A percentile compares a stretch with the other conserved stretches of the same genome.
phyloP scores from a whole-genome alignment of 2,329 filamentous ascomycete species.

The Alternaria sp. region DNA sequence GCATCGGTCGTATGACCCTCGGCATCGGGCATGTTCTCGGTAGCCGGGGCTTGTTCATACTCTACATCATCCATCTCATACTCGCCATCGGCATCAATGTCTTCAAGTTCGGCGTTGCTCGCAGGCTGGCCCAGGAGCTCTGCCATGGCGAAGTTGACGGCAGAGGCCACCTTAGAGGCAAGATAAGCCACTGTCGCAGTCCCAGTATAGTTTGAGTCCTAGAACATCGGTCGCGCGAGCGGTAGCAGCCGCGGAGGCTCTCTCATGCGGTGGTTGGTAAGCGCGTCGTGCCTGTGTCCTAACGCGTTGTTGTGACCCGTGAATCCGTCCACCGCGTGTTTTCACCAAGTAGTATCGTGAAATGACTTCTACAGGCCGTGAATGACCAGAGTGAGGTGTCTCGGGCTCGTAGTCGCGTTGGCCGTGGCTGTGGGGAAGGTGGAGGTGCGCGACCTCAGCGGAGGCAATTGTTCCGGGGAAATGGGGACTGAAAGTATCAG shows the following conservation, averaged over 20 bases:
- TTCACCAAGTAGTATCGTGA: conserved; percentile 15
- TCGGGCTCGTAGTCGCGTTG: conserved; percentile 37
- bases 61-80: conserved; percentile 50
- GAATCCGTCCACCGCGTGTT: conserved; percentile 12
- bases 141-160: conserved; percentile 53
- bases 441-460: conserved; percentile 28
- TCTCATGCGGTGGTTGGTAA: conserved; percentile 35
- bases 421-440: conserved; percentile 32
- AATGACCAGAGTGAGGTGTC: conserved; percentile 21
- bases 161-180: conserved; percentile 51
- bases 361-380: conserved; percentile 1
- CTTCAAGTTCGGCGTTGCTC: conserved; percentile 43
- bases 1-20: conserved; percentile 50
- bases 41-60: conserved; percentile 34
- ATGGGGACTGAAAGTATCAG: conserved; percentile 22
- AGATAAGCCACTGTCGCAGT: conserved; percentile 48
- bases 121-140: conserved; percentile 50
- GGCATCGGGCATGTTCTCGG: conserved; percentile 28
- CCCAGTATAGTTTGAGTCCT: conserved; percentile 20
- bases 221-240: conserved; percentile 36
- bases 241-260: conserved; percentile 30
- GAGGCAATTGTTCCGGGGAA: conserved; percentile 35
- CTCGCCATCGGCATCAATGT: conserved; percentile 51
- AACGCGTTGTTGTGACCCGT: conserved; percentile 36
- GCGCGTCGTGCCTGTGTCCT: conserved; percentile 39